These are phyloP conservation scores for Porphyra umbilicalis DNA, from an alignment of 31 red algal genomes.

Conservation along the genomic window DNA sequence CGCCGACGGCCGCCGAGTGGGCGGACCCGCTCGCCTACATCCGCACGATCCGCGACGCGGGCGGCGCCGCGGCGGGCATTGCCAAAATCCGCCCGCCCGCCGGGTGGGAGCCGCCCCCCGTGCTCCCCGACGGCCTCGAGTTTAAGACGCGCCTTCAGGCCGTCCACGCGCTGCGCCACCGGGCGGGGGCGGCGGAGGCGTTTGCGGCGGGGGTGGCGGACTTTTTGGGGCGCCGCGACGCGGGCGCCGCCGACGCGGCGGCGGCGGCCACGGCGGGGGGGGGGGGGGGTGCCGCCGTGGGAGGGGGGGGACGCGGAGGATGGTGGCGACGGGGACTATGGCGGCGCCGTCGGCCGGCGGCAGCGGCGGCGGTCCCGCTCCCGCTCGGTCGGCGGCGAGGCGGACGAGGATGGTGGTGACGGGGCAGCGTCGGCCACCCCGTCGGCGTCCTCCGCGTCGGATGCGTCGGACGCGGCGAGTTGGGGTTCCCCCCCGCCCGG, in stretches of 20 bases:
- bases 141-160: constrained; percentile 22
- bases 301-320: not conserved
- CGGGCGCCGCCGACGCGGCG: not conserved
- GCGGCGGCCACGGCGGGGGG: not conserved
- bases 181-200: not conserved
- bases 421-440: not conserved
- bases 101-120: constrained; percentile 9
- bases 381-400: no score
- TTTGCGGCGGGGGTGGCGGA: not conserved
- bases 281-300: not conserved
- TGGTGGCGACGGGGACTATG: not conserved
- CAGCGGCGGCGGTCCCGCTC: not conserved
- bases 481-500: not conserved
- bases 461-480: not conserved
- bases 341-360: not conserved
- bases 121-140: not conserved
- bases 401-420: no score
- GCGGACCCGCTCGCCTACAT: constrained; percentile 13
- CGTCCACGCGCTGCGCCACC: constrained; percentile 22
- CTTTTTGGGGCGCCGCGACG: not conserved
- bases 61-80: constrained; percentile 16
- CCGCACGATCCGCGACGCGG: not conserved
- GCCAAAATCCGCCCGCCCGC: constrained; percentile 21
- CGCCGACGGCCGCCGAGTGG: constrained; percentile 7
- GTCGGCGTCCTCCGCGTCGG: not conserved